Base-by-base conservation (phyloP, 2,329 filamentous ascomycete species). In the Hymenoscyphus scutula region DNA sequence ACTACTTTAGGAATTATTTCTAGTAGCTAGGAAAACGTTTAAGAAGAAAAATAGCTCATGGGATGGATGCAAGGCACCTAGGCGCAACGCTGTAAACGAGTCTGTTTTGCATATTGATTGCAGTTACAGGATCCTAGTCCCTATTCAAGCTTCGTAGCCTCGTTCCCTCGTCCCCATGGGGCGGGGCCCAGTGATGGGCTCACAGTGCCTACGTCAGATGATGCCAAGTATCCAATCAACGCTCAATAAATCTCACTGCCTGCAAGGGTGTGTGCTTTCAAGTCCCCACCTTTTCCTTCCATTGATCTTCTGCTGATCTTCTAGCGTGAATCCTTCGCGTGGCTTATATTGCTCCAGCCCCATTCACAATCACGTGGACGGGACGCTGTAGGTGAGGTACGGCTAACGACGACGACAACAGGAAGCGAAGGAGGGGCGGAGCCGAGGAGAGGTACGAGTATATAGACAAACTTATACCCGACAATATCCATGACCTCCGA, bases 311-410 rank as follows among this genome's bases (percentile, higher is more conserved):
- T n/a, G n/a, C n/a, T 10, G 32, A 48, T 5, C 41, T 48, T 48
- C 41, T 48, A 48, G 41, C 41, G 41, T 23, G 19, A 25, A 48
- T 48, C 41, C 41, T 48, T 48, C 11, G 27, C 53, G 17, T 17
- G 30, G 30, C 53, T 32, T 29, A 29, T 32, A 23, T 51, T 32
- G 30, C 60, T 34, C 57, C 58, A 23, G 41, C 41, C n/a, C 8
- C 6, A 48, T 19, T 48, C n/a, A 48, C 11, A 17, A 17, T 48
- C 41, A 48, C 41, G 41, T 48, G 41, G 10, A 5, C n/a, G 41
- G 41, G n/a, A 23, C 5, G 7, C 41, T 4, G 41, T 10, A 11
- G 19, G 41, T 34, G 19, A 48, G 41, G 41, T 23, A 17, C 41
- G n/a, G 23, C 41, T 23, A 48, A 48, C 41, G 19, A 48, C 19